Evolutionary conservation across 805 yeast species (phyloP).

Genomic region (Monosporozyma siamensis): DNA sequence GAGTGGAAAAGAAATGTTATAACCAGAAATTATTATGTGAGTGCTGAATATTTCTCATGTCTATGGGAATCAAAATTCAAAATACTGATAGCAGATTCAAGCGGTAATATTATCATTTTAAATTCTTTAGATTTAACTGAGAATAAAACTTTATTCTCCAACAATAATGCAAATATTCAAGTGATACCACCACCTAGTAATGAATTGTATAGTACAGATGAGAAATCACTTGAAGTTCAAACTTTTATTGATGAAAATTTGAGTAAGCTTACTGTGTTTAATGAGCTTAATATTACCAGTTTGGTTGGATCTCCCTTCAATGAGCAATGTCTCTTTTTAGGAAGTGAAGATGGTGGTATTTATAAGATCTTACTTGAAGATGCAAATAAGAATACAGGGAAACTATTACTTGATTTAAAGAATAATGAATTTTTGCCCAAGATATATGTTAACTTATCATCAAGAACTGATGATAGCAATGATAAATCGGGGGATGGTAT

Average conservation of each 20-base stretch:
- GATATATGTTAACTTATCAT: no score
- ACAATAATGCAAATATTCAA: not conserved
- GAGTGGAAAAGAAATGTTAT: slow-evolving; percentile 15
- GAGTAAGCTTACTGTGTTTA: not conserved
- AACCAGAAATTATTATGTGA: slow-evolving; percentile 14
- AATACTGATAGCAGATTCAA: slow-evolving; percentile 14
- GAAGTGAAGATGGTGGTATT: slow-evolving; percentile 24
- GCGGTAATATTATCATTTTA: slow-evolving; percentile 16
- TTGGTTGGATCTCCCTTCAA: slow-evolving; percentile 13
- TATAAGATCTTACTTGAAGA: slow-evolving; percentile 14
- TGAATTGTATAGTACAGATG: not conserved
- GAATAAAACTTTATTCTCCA: not conserved
- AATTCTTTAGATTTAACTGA: slow-evolving; percentile 13
- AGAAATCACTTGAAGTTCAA: not conserved
- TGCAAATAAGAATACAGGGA: not conserved
- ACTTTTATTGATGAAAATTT: slow-evolving; percentile 1
- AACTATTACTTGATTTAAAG: slow-evolving; percentile 5
- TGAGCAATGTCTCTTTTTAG: slow-evolving; percentile 16
- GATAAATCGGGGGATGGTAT: no score
- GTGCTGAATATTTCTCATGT: slow-evolving; percentile 13
- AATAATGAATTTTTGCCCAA: slow-evolving; percentile 21
- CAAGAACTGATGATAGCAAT: no score
- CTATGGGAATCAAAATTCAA: slow-evolving; percentile 14
- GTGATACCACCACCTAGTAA: not conserved
- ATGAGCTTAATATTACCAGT: slow-evolving; percentile 3